phyloP scores from a whole-genome alignment of 495 filamentous ascomycete genomes.

The Aspergillus sclerotiicarbonarius region DNA sequence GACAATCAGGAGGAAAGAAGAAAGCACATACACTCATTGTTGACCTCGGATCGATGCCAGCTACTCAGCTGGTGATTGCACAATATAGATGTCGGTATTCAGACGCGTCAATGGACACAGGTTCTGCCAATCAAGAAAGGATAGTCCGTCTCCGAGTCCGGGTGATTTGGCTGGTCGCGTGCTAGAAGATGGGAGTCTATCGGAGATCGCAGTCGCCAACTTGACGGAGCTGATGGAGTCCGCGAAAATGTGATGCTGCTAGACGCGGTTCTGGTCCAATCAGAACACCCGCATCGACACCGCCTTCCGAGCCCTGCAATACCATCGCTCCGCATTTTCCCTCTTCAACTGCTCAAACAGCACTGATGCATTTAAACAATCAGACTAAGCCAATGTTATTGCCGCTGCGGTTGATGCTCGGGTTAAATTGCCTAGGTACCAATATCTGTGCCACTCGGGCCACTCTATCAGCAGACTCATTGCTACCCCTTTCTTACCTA shows the following conservation, averaged over 20 bases:
- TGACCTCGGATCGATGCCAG: slow-evolving; percentile 10
- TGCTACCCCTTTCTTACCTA: too few species aligned
- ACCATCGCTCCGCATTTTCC: slow-evolving; percentile 8
- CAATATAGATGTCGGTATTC: not conserved
- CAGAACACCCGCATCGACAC: slow-evolving; percentile 16
- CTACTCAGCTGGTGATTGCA: not conserved
- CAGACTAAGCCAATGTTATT: too few species aligned
- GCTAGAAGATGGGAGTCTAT: slow-evolving; percentile 7
- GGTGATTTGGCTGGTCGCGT: slow-evolving; percentile 18
- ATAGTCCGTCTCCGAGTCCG: not conserved
- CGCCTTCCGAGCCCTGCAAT: slow-evolving; percentile 21
- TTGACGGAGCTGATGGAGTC: slow-evolving; percentile 11
- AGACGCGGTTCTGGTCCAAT: slow-evolving; percentile 30
- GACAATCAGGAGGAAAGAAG: not conserved
- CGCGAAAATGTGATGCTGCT: slow-evolving; percentile 41
- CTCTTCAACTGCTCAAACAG: slow-evolving; percentile 6
- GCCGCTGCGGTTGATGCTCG: too few species aligned
- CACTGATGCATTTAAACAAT: not conserved
- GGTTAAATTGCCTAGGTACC: too few species aligned
- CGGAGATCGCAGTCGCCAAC: slow-evolving; percentile 14
- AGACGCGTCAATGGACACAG: not conserved
- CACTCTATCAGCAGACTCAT: too few species aligned
- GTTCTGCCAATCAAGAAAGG: not conserved
- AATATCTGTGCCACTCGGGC: too few species aligned
- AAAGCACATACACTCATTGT: slow-evolving; percentile 42